Base-by-base conservation (phyloP, 2,329 filamentous ascomycete species). In the Diaporthe vexans region DNA sequence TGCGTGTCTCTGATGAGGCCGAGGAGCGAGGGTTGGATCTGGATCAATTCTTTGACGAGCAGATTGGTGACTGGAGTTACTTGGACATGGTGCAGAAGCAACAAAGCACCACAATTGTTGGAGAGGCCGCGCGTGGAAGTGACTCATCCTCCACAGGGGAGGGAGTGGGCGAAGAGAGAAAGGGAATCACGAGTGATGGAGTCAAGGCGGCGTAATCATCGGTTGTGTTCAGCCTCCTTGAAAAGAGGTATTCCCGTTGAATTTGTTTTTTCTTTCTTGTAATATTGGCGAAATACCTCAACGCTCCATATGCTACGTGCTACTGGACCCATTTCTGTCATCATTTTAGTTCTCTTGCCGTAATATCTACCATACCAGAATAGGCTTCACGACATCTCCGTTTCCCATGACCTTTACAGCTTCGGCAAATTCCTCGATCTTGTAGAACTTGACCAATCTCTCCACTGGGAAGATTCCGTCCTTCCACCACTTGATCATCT, bases 11-110 rank as follows among this genome's bases (percentile, higher is more conserved):
- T 1, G 88, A 91, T 72, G 88, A 91, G 72, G 88, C 86, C 10
- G 90, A 91, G 79, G 79, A 88, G 7, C 81, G 82, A 40, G 89
- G 90, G 0, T 79, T 91, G 54, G 90, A 91, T 76, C 78, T 83
- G 24, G 83, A 85, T 78, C 86, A 88, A 77, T 87, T 88, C 78
- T 84, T 86, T 21, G 83, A 84, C 75, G 85, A 84, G 77, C 80
- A 84, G 75, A 82, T 83, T 67, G 81, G 81, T 54, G 82, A 82
- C 68, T 83, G 81, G 81, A 77, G 79, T 4, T 76, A 80, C 3
- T 37, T 76, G 1, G 77, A 77, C 13, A 78, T 77, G 67, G 52
- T 76, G 6, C 74, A 76, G 57, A 77, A 77, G 70, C 65, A 65
- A 3, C 58, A 46, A 7, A 56, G 43, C 54, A 75, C 65, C 19